Evolutionary conservation across 2,329 filamentous ascomycete genomes (phyloP), one percentile per base, ranked within the genome.

Genomic region (Penicillium sp.): DNA sequence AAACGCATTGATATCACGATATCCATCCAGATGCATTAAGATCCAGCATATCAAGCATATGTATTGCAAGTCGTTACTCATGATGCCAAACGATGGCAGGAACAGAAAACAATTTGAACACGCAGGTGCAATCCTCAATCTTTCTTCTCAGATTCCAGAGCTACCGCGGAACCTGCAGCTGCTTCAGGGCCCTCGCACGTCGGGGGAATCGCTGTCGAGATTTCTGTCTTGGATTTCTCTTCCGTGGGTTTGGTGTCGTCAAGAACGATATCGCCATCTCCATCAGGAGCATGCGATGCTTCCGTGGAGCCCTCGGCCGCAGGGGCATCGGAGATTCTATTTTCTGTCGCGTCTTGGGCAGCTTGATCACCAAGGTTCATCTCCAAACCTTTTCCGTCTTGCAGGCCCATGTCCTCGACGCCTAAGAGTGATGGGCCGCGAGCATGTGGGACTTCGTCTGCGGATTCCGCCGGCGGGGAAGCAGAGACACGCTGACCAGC

Each of bases 341-440:
- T 53, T 28, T 45, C 38, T n/a, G 53, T 27, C 23, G 47, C 27
- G 27, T 28, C 44, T 15, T 44, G 44, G 9, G 35, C 35, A 10
- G 46, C 52, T 7, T 57, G 54, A 27, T 59, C 57, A 7, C 49
- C 52, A 43, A 75, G 66, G 3, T 61, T 64, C 66, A 75, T 66
- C 51, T 74, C 63, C n/a, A 75, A 63, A 2, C 72, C 72, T 49
- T 71, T 70, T n/a, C 74, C 74, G 46, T 70, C 73, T 69, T 88
- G 91, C 8, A 88, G 84, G 0, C 93, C 93, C 57, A 89, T 87
- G 66, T 98, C 93, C 59, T 88, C 84, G 51, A 90, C 83, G 4
- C 91, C 92, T 44, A 97, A 87, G 59, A 89, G 80, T 27, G 89
- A 83, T 0, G 93, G 93, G 0, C 92, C 92, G 35, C 89, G 80